Base-by-base conservation (phyloP, 192 early-diverging fungal species). In the Coemansia reversa region DNA sequence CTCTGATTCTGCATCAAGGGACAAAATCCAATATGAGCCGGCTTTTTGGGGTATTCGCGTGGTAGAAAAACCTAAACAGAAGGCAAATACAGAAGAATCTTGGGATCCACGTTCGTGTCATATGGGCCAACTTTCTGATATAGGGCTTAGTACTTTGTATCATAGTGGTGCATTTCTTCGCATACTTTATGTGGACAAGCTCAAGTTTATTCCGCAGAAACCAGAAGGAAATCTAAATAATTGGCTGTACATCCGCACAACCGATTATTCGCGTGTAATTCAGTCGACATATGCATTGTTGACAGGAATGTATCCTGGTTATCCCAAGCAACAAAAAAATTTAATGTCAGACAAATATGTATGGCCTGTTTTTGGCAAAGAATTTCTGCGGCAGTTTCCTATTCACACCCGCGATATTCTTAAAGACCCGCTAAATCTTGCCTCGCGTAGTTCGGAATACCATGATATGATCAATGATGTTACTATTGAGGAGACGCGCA, bases 251-350 rank as follows among this genome's bases (percentile, higher is more conserved):
- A 62, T 86, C 52, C 78, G 85, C 35, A 72, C 81, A 7, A 85
- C 86, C 0, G 86, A 85, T 56, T 90, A 88, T 66, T 70, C 85
- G 24, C 79, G 88, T 47, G 87, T 87, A 5, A 71, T 90, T 60
- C 86, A 90, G 59, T 84, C 80, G 12, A 76, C 88, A 6, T 85
- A 86, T 53, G 83, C 84, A 68, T 75, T 90, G 19, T 52, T 90
- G 1, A 65, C 73, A 14, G 86, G 88, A 0, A 62, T 90, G 57
- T 84, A 76, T 62, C 75, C 75, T 5, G 30, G 30, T 7, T 32
- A 32, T 32, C 30, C 30, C 30, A 32, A 32, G 30, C 30, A 32
- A 7, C 30, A 32, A 7, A 7, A 32, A 32, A 32, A 32, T 3
- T 32, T 7, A 32, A 32, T 7, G n/a, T 14, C 12, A n/a, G 33